Base-by-base conservation (phyloP, 2,329 filamentous ascomycete species). In the Trichophyton mentagrophytes region DNA sequence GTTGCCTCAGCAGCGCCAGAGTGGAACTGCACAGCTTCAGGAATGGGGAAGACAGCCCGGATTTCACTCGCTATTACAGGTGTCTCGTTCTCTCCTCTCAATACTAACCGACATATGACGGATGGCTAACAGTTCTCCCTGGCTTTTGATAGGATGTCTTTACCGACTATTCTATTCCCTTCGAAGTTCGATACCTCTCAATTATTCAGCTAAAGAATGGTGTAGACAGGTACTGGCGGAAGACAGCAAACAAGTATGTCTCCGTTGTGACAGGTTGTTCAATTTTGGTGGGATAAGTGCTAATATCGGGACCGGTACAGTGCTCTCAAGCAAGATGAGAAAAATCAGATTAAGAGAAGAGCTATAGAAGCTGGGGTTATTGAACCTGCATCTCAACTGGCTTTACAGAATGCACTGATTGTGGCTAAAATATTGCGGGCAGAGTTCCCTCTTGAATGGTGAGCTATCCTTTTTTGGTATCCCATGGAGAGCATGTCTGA, bases 121-220 rank as follows among this genome's bases (percentile, higher is more conserved):
- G 33, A 8, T 17, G 20, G 49, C 64, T 42, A 33, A 38, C 42
- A 3, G 9, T 6, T 36, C 33, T n/a, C 36, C 33, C 17, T 40
- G 2, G 44, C 63, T n/a, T n/a, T n/a, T 11, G 20, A 30, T 69
- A 95, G 86, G 82, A 86, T 66, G 82, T 90, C 40, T 96, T 91
- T 71, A 81, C 96, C 64, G 88, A 96, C 75, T 85, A 84, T 63
- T 84, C 84, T 1, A 77, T 95, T 1, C 88, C 89, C 1, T 75
- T 83, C 61, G 86, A 95, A 68, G 82, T 92, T 59, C 88, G 93
- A 63, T 90, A 95, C 69, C 85, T 96, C 9, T 88, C 92, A 60
- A 84, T 97, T 61, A 96, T 97, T 66, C 89, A 96, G 71, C 80
- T 99, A 60, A 97, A 97, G 72, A 96, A 97, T 72, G 93, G 91